These are phyloP conservation scores for Paramecium caudatum DNA, from an alignment of 73 alveolate genomes.

Conservation along the genomic window DNA sequence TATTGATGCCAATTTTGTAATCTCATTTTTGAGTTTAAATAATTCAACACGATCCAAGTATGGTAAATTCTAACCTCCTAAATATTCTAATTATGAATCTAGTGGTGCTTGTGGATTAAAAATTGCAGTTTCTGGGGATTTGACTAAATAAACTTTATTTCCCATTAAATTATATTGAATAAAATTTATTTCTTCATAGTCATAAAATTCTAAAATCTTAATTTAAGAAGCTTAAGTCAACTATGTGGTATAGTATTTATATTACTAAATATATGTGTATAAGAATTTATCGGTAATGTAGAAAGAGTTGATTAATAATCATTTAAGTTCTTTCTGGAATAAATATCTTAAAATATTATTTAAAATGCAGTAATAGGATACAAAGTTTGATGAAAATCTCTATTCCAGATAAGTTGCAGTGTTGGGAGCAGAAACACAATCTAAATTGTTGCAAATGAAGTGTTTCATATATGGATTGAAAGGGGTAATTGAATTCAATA, in stretches of 20 bases:
- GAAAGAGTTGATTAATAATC: conserved; percentile 40
- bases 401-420: conserved; percentile 79
- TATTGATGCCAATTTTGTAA: not conserved
- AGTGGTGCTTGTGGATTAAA: not conserved
- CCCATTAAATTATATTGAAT: conserved; percentile 12
- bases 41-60: not conserved
- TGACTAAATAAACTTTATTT: not conserved
- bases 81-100: not conserved
- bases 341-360: conserved; percentile 19
- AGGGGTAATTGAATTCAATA: conserved; percentile 63
- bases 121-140: not conserved
- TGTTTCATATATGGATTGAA: conserved; percentile 70
- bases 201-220: too few species aligned
- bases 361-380: conserved; percentile 33
- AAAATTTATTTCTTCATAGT: conserved; percentile 38
- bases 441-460: conserved; percentile 68
- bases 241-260: too few species aligned
- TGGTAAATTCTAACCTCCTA: not conserved
- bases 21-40: not conserved
- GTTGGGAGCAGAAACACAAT: conserved; percentile 75
- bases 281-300: conserved; percentile 48
- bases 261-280: not conserved
- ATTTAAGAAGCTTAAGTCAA: too few species aligned
- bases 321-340: conserved; percentile 50
- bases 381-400: conserved; percentile 69